Evolutionary conservation across 2,329 filamentous ascomycete species (phyloP).

Genomic region (Diaporthe humulicola): DNA sequence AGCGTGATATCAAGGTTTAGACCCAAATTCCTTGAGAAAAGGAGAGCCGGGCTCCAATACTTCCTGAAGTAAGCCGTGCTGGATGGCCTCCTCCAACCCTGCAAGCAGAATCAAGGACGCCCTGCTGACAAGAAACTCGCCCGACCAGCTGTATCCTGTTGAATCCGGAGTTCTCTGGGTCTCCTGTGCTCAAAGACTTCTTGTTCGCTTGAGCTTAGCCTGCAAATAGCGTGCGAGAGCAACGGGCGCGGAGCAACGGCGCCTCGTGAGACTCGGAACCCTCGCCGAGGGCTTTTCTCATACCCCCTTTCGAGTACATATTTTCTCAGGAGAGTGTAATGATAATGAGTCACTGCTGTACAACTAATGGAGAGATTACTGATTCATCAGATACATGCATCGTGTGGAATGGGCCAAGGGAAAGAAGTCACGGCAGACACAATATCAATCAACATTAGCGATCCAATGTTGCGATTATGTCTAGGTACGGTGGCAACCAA

Average conservation of each 20-base stretch:
- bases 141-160: constrained; percentile 82
- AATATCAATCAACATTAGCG: neutral
- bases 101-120: neutral
- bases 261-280: neutral
- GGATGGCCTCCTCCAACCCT: neutral
- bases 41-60: constrained; percentile 86
- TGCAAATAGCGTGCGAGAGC: neutral
- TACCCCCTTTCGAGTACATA: constrained; percentile 36
- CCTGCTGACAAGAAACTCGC: constrained; percentile 40
- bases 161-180: constrained; percentile 93
- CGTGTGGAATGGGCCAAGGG: neutral
- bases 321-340: constrained; percentile 35
- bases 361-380: neutral
- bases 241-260: neutral
- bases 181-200: constrained; percentile 92
- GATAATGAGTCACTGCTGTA: constrained; percentile 33
- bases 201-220: constrained; percentile 72
- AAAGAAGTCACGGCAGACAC: neutral
- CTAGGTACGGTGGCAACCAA: constrained; percentile 1
- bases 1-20: constrained; percentile 90
- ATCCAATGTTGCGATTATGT: constrained; percentile 16
- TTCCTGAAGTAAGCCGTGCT: constrained; percentile 83
- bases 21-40: constrained; percentile 86
- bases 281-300: constrained; percentile 18
- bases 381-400: neutral